phyloP scores from a whole-genome alignment of 179 eudicot species.

The Camellia oleifera region DNA sequence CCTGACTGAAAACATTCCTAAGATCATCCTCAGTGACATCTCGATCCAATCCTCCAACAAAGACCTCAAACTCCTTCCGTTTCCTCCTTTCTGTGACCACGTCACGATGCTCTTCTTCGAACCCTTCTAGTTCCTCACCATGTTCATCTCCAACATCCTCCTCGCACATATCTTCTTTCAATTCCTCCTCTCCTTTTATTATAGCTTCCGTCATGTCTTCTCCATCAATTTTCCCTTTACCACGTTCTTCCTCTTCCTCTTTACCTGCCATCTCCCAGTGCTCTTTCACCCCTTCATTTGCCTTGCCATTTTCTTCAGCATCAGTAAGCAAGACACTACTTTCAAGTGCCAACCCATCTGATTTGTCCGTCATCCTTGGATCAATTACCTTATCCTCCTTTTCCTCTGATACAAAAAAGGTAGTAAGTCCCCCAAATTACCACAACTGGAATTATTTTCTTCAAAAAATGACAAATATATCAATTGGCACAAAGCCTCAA shows the following conservation, averaged over 20 bases:
- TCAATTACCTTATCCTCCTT: neutral
- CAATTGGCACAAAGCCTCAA: neutral
- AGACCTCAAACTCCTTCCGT: constrained; percentile 10
- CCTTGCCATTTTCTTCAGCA: neutral
- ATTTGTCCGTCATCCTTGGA: neutral
- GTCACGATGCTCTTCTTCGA: constrained; percentile 2
- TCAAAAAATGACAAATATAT: neutral
- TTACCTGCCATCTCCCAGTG: neutral
- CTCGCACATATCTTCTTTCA: neutral
- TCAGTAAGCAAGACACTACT: neutral
- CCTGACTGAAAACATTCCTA: constrained; percentile 4
- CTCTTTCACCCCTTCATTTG: neutral
- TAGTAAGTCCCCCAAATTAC: neutral
- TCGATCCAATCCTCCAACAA: constrained; percentile 14
- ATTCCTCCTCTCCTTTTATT: neutral
- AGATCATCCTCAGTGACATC: constrained; percentile 13
- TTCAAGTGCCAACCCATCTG: constrained; percentile 3
- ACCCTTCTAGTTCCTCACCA: neutral
- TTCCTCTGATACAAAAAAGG: constrained; percentile 1
- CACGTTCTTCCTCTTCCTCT: neutral
- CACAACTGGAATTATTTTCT: neutral
- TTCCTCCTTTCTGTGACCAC: constrained; percentile 12
- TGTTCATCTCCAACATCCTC: neutral
- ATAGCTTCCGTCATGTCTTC: neutral
- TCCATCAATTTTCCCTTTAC: neutral